Evolutionary conservation across 208 protist genomes (phyloP), one percentile per base, ranked within the genome.

Genomic region (Trichomonas vaginalis): DNA sequence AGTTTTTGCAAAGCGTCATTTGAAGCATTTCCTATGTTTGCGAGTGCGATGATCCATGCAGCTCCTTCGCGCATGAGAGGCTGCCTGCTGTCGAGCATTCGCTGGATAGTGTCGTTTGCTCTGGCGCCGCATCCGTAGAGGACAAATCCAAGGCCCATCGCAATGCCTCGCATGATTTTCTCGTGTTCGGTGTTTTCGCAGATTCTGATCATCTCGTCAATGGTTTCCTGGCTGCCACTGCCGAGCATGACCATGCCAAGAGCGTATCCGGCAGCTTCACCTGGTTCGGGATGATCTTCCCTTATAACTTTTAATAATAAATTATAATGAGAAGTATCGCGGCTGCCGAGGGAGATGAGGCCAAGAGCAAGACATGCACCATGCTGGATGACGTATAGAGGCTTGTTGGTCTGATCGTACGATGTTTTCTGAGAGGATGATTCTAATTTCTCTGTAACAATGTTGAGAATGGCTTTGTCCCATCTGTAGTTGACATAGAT

Each of bases 101-200:
- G 97, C 86, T 99, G 98, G 27, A 98, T 98, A 4, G 99, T 51
- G 0, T 90, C 96, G 87, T 99, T 98, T 17, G 98, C 98, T 95
- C 98, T 97, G 95, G 99, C 98, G 96, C 99, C 99, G 45, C 98
- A 97, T 47, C 98, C 99, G 96, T 99, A 98, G 97, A 99, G 98
- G 79, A 99, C 98, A 23, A 99, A 96, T 27, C 99, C 98, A 48
- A 99, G 96, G 46, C 98, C 99, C 97, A 99, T 98, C 46, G 98
- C 98, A 14, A 99, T 96, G 39, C 98, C 99, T 46, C 99, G 98
- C 96, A 99, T 99, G 92, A 99, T 99, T 97, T 99, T 99, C 97
- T 99, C 99, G 97, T 99, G 99, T 97, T 99, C 98, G 49, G 99
- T 99, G 95, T 99, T 98, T 96, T 99, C 97, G 37, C 97, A 98